Evolutionary conservation across 1,284 basidiomycete species (phyloP).

Genomic region (Rhodotorula sp.): DNA sequence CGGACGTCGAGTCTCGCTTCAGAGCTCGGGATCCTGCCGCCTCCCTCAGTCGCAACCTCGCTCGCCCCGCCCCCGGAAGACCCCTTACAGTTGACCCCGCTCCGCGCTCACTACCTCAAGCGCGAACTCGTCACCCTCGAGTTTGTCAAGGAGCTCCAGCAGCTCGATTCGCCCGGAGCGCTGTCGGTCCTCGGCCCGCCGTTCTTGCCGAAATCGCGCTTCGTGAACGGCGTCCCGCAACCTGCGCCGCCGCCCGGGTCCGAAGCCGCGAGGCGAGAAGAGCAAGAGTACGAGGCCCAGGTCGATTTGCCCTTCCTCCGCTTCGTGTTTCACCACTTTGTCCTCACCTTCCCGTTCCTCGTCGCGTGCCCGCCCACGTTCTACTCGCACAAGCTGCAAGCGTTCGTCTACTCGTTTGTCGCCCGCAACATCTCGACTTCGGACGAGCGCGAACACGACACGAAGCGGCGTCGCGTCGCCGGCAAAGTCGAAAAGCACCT

Average conservation of each 20-base stretch:
- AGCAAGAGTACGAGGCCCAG: constrained; percentile 31
- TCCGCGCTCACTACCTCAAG: constrained; percentile 92
- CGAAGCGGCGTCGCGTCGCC: constrained; percentile 62
- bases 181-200: constrained; percentile 83
- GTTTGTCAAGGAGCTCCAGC: constrained; percentile 70
- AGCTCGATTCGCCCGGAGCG: constrained; percentile 66
- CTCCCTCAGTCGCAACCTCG: constrained; percentile 21
- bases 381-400: constrained; percentile 88
- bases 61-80: constrained; percentile 12
- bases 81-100: constrained; percentile 60
- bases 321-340: constrained; percentile 84
- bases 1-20: constrained; percentile 24
- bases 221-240: constrained; percentile 38
- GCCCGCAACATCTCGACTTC: constrained; percentile 71
- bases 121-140: constrained; percentile 88
- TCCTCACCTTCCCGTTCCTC: constrained; percentile 91
- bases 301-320: constrained; percentile 78
- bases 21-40: constrained; percentile 31
- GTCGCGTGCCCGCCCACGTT: constrained; percentile 76
- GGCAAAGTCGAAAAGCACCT: constrained; percentile 79
- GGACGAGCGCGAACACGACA: constrained; percentile 60
- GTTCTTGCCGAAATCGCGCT: constrained; percentile 60
- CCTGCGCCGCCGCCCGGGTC: constrained; percentile 21
- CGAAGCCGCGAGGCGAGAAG: constrained; percentile 9
- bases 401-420: constrained; percentile 78